Percentiles rank a stretch among this genome's conserved stretches.
These are phyloP conservation scores for Aegilops sharonensis DNA, from an alignment of 176 grass and related monocot species.

Conservation along the genomic window DNA sequence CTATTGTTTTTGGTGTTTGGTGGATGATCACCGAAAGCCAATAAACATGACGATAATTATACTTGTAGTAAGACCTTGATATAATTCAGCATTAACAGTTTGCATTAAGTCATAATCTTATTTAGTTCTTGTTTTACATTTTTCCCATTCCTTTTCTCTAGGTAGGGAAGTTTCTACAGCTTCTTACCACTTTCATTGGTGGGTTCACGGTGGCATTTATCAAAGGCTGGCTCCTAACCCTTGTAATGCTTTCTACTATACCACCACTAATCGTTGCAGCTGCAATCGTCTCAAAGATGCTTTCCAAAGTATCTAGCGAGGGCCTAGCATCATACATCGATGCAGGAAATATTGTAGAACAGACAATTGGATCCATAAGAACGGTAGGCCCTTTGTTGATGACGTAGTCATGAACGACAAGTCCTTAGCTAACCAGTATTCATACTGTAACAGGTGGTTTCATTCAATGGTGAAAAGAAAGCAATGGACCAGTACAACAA, in stretches of 20 bases:
- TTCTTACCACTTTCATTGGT: slow-evolving; percentile 67
- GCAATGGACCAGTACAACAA: slow-evolving; percentile 48
- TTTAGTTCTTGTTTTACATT: neutral
- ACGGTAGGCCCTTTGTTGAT: slow-evolving; percentile 44
- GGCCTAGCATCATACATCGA: slow-evolving; percentile 53
- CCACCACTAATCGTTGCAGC: slow-evolving; percentile 53
- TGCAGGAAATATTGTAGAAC: slow-evolving; percentile 66
- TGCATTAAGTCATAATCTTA: neutral
- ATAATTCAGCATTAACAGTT: neutral
- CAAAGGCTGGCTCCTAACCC: slow-evolving; percentile 78
- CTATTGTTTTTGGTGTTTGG: neutral
- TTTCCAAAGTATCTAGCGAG: slow-evolving; percentile 52
- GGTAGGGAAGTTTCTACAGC: slow-evolving; percentile 80
- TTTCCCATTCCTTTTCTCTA: slow-evolving; percentile 12
- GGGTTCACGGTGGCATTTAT: slow-evolving; percentile 63
- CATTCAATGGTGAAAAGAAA: slow-evolving; percentile 74
- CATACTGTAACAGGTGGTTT: slow-evolving; percentile 50
- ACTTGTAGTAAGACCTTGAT: neutral
- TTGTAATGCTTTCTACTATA: slow-evolving; percentile 67
- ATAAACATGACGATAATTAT: neutral
- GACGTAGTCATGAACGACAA: neutral
- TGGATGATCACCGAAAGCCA: neutral
- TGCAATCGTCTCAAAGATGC: slow-evolving; percentile 44
- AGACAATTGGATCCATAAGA: slow-evolving; percentile 69
- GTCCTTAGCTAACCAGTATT: neutral